These are phyloP conservation scores for Rhizophagus prolifer DNA, from an alignment of 192 early-diverging fungal genomes.

Conservation along the genomic window DNA sequence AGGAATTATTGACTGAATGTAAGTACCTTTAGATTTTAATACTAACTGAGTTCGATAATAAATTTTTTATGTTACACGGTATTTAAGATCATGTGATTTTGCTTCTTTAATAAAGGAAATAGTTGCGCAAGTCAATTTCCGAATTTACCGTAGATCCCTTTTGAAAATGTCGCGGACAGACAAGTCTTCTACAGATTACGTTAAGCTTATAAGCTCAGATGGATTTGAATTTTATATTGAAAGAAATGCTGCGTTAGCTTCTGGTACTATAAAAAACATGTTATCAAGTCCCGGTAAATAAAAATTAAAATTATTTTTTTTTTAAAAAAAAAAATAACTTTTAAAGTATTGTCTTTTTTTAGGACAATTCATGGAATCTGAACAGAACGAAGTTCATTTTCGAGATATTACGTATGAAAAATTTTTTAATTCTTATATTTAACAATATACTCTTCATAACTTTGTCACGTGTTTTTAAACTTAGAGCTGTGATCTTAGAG, in stretches of 20 bases:
- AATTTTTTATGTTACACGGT: too few species aligned
- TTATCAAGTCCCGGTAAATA: slow-evolving; percentile 74
- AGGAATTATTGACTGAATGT: too few species aligned
- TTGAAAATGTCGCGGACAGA: neutral
- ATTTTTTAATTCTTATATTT: slow-evolving; percentile 5
- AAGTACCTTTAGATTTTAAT: too few species aligned
- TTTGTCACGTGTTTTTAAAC: neutral
- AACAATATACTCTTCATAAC: neutral
- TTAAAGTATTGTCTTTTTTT: neutral
- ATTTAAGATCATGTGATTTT: too few species aligned
- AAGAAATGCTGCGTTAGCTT: slow-evolving; percentile 83
- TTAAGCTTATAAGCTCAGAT: slow-evolving; percentile 87
- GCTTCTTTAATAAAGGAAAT: too few species aligned
- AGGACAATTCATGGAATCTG: slow-evolving; percentile 90
- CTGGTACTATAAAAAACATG: slow-evolving; percentile 95
- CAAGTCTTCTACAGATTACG: slow-evolving; percentile 44
- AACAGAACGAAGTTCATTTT: slow-evolving; percentile 84
- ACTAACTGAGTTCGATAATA: too few species aligned
- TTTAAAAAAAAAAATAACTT: neutral
- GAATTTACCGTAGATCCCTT: too few species aligned
- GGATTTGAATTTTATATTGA: slow-evolving; percentile 88
- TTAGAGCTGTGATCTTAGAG: slow-evolving; percentile 85
- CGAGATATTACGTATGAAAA: slow-evolving; percentile 83
- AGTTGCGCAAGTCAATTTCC: too few species aligned
- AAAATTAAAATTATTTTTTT: neutral